Evolutionary conservation across 371 early-diverging fungal species (phyloP), one percentile per base, ranked within the genome.

Genomic region (Rhizomucor miehei): DNA sequence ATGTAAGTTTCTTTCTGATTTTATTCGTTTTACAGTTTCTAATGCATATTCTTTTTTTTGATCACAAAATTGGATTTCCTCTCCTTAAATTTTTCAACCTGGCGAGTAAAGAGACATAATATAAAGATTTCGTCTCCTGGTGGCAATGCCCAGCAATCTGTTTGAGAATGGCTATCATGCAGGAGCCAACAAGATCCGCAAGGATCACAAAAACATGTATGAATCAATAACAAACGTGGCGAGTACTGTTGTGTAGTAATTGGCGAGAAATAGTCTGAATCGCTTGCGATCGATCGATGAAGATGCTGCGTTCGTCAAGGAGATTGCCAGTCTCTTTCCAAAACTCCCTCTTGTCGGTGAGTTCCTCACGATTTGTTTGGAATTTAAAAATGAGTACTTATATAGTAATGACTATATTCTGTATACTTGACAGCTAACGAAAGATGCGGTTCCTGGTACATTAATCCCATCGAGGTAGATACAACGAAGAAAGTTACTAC

Each of bases 371-470:
- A 49, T 2, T 19, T 19, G 44, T 12, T 29, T 12, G 2, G 23
- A 6, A 16, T 56, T 40, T 24, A 44, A 12, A 39, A 14, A 6
- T 21, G 10, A 6, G 20, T 21, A 36, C 3, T 13, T 8, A 43
- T 24, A 2, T 34, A 19, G 1, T 12, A 29, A 20, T 48, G 9
- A 34, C 21, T 44, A 17, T 12, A n/a, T n/a, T n/a, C n/a, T n/a
- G n/a, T n/a, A n/a, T n/a, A n/a, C n/a, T n/a, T n/a, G 21, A 11
- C 38, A 73, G 86, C 92, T 39, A 91, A 92, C 65, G 91, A 92
- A 65, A 79, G 92, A 5, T 90, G 90, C 62, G 91, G 92, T 12
- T 75, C 79, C 6, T 93, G 92, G 94, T 93, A 92, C 61, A 80
- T 89, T 25, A 77, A 85, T 57, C 87, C 86, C 0, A 55, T 65